Evolutionary conservation across 345 rosid genomes (phyloP).

Genomic region (Linum lewisii): DNA sequence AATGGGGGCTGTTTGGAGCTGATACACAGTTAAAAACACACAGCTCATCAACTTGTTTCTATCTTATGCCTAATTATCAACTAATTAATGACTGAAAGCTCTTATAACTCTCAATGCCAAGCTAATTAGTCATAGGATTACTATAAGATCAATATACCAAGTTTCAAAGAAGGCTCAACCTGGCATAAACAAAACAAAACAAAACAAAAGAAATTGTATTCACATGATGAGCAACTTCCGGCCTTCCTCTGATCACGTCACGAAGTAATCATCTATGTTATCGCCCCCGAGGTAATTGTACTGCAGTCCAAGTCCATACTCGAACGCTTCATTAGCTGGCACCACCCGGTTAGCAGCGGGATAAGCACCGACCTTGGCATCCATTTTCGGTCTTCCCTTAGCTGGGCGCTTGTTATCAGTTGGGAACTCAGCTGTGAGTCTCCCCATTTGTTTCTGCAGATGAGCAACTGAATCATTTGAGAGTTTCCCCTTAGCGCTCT

Average conservation of each 20-base stretch:
- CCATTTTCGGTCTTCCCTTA: slow-evolving; percentile 58
- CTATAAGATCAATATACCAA: too few species aligned
- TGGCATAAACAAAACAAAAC: too few species aligned
- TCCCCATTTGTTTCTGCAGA: slow-evolving; percentile 94
- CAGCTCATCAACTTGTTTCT: too few species aligned
- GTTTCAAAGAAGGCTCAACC: too few species aligned
- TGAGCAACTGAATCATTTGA: slow-evolving; percentile 72
- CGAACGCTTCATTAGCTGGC: slow-evolving; percentile 37
- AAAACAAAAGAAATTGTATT: neutral
- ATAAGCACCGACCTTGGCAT: slow-evolving; percentile 30
- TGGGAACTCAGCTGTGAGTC: slow-evolving; percentile 82
- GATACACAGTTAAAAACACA: too few species aligned
- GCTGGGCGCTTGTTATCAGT: slow-evolving; percentile 60
- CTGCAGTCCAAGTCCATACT: slow-evolving; percentile 49
- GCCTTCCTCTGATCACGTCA: slow-evolving; percentile 21
- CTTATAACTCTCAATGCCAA: too few species aligned
- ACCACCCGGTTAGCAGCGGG: slow-evolving; percentile 32
- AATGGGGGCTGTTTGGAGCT: too few species aligned
- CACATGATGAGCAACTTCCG: neutral
- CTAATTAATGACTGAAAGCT: too few species aligned
- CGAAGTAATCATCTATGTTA: slow-evolving; percentile 50
- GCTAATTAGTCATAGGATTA: too few species aligned
- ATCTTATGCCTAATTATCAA: too few species aligned
- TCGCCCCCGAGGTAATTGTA: slow-evolving; percentile 54
- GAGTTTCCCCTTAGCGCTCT: slow-evolving; percentile 62